Evolutionary conservation across 257 asterid genomes (phyloP).

Genomic region (Solanum lycopersicoides): DNA sequence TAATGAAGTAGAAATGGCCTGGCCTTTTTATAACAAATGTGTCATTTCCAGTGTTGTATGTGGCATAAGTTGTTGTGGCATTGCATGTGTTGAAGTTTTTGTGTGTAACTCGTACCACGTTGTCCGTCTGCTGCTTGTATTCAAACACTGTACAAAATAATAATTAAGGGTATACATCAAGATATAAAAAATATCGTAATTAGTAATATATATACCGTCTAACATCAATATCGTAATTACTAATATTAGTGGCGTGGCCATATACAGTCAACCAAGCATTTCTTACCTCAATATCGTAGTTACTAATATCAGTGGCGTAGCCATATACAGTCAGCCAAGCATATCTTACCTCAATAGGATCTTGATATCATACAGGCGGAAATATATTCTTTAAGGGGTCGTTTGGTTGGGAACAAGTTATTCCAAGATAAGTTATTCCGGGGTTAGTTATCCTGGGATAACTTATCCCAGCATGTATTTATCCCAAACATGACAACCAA

Average conservation of each 20-base stretch:
- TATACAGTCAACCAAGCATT: no score
- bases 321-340: no score
- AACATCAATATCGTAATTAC: neutral
- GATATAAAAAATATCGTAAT: accelerated
- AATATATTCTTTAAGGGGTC: no score
- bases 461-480: no score
- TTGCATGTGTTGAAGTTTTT: slow-evolving; percentile 39
- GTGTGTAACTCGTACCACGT: slow-evolving; percentile 47
- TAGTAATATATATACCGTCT: neutral
- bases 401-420: no score
- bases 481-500: no score
- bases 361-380: neutral
- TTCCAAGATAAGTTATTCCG: no score
- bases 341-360: neutral
- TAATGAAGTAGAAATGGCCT: slow-evolving; percentile 56
- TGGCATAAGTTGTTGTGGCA: slow-evolving; percentile 10
- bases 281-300: neutral
- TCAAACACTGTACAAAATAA: slow-evolving; percentile 25
- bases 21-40: slow-evolving; percentile 18
- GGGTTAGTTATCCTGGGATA: no score
- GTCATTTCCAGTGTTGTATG: slow-evolving; percentile 36
- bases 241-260: neutral
- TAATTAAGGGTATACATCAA: neutral
- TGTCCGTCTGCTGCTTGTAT: slow-evolving; percentile 35
- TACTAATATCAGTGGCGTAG: neutral